Evolutionary conservation across 352 stramenopile genomes (phyloP).

Genomic region (Plasmopara muralis): DNA sequence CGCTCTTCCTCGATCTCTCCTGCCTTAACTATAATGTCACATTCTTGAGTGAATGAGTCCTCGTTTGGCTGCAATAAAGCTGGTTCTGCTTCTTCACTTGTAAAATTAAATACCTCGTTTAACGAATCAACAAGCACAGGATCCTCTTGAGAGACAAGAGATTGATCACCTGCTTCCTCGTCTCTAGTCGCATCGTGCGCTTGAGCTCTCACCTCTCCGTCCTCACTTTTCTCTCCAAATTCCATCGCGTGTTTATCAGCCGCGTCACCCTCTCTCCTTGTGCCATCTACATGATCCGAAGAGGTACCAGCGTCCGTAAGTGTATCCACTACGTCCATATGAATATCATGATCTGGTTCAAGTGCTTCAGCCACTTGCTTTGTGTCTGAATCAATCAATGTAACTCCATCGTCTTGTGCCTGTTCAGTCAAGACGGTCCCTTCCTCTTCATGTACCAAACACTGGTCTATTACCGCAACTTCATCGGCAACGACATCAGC

Average conservation of each 20-base stretch:
- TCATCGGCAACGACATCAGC: background rate
- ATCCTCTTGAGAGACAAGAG: background rate
- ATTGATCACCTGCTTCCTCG: conserved; percentile 1
- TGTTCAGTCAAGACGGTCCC: too few relatives aligned
- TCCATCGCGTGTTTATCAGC: background rate
- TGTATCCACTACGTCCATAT: background rate
- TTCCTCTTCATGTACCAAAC: background rate
- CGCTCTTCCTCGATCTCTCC: background rate
- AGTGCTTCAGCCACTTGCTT: conserved; percentile 1
- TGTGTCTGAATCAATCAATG: background rate
- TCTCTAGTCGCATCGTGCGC: background rate
- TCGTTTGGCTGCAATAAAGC: background rate
- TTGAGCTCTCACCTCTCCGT: background rate
- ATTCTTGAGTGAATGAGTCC: background rate
- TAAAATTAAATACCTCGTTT: background rate
- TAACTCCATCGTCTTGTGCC: too few relatives aligned
- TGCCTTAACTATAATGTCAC: background rate
- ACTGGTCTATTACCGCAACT: background rate
- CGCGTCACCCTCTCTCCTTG: background rate
- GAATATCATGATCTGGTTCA: background rate
- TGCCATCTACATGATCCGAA: background rate
- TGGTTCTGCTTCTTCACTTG: background rate
- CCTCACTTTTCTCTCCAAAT: background rate
- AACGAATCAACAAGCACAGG: background rate
- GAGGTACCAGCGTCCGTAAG: background rate